Evolutionary conservation across 2,329 filamentous ascomycete species (phyloP), one percentile per base, ranked within the genome.

Genomic region (Ceratocystis papillata): DNA sequence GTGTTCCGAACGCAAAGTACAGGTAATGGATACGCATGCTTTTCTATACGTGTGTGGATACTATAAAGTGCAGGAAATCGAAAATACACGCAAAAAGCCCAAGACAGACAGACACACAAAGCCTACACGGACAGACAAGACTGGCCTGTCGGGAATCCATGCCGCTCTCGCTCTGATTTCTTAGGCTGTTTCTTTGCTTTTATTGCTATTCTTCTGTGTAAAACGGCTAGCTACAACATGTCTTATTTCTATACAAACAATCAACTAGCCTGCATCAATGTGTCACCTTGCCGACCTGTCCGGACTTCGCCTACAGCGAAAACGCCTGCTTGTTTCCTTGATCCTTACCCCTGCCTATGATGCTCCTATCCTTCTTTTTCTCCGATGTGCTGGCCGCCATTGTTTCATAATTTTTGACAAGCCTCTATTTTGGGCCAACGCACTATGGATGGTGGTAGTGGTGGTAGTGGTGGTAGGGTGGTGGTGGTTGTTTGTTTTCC

Each of bases 231-330:
- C 33, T 12, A 37, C 33, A 37, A 12, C 33, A 37, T 37, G 33
- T 37, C 33, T 37, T 37, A 12, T 37, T 37, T 37, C 33, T 37
- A 37, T 48, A 20, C n/a, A 48, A 17, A 48, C 17, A 48, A 48
- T 17, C 45, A n/a, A 7, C 46, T 12, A 50, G 20, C 20, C 48
- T 15, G 25, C 48, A 48, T 48, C 48, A 59, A 37, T 33, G 53
- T 59, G 53, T 59, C 53, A 59, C 53, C 53, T 59, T 59, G 53
- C 53, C 53, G 53, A 59, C 53, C 53, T 59, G 53, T 59, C 53
- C 53, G 53, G 53, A 59, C 53, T 59, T 59, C 53, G 53, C 53
- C 53, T 59, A 59, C 53, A 59, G 53, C 53, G 53, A 59, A 59
- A 59, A 59, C 28, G 53, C 53, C 28, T 30, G 25, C 28, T 59